Percentiles rank a stretch among this genome's conserved stretches.
Conservation (phyloP, 805 yeast species). For the Spathaspora sp. region DNA sequence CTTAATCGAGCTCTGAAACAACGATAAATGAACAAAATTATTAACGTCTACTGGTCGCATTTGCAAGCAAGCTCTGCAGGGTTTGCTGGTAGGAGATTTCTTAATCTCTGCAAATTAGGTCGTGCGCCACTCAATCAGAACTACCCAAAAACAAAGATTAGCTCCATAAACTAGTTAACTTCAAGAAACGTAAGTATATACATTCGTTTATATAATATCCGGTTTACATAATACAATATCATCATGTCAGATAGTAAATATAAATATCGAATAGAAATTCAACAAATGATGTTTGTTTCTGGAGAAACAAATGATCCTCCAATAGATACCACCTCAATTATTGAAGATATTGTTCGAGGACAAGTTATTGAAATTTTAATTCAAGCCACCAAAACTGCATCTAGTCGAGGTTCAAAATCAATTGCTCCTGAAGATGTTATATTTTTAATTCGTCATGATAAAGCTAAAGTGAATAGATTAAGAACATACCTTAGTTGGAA, state of each 20-base stretch:
- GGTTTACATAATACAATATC: no score
- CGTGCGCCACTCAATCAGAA: no score
- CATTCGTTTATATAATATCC: neutral
- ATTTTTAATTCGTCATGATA: slow-evolving; percentile 86
- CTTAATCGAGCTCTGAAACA: no score
- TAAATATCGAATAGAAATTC: slow-evolving; percentile 87
- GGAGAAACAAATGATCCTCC: slow-evolving; percentile 97
- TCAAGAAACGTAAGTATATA: no score
- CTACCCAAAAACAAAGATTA: no score
- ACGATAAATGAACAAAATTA: no score
- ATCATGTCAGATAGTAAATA: slow-evolving; percentile 41
- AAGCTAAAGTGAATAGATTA: slow-evolving; percentile 87
- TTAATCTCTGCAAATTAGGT: no score
- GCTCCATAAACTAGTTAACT: no score
- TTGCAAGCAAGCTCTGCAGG: no score
- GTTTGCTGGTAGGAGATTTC: no score
- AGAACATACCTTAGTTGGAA: slow-evolving; percentile 95
- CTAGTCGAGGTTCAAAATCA: slow-evolving; percentile 73
- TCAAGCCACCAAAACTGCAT: slow-evolving; percentile 77
- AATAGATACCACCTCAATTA: slow-evolving; percentile 82
- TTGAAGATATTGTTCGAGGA: slow-evolving; percentile 92
- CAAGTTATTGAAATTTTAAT: slow-evolving; percentile 85
- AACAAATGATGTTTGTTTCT: slow-evolving; percentile 96
- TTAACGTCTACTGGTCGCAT: no score
- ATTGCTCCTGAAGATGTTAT: slow-evolving; percentile 92